Evolutionary conservation across 176 grass and related monocot species (phyloP).

Genomic region (Oryza brachyantha): DNA sequence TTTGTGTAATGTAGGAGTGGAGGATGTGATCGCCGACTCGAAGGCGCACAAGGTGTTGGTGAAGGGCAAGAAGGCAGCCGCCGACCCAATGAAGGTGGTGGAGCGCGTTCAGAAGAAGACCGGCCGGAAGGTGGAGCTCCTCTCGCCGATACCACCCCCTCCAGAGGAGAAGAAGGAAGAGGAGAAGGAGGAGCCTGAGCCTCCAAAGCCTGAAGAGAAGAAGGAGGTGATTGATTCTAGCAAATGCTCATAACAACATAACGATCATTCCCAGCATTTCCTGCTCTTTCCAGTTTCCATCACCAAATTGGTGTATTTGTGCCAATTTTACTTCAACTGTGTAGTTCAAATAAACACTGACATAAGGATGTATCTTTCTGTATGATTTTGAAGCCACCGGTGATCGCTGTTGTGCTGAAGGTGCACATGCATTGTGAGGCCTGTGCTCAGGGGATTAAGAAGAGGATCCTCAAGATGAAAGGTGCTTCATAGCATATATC

Average conservation of each 20-base stretch:
- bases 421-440: slow-evolving; percentile 89
- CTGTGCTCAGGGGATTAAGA: slow-evolving; percentile 71
- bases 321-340: not conserved
- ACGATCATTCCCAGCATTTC: not conserved
- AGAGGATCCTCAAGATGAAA: slow-evolving; percentile 89
- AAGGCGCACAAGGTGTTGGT: slow-evolving; percentile 77
- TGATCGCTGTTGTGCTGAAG: slow-evolving; percentile 67
- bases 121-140: slow-evolving; percentile 76
- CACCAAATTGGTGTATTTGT: not conserved
- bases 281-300: not conserved
- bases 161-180: slow-evolving; percentile 64
- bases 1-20: slow-evolving; percentile 58
- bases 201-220: slow-evolving; percentile 47
- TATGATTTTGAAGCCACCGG: slow-evolving; percentile 42
- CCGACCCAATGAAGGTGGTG: slow-evolving; percentile 88
- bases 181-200: slow-evolving; percentile 46
- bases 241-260: not conserved
- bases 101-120: slow-evolving; percentile 91
- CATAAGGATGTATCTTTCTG: not conserved
- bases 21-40: slow-evolving; percentile 68
- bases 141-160: slow-evolving; percentile 52
- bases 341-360: slow-evolving; percentile 17
- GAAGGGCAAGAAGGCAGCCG: slow-evolving; percentile 87
- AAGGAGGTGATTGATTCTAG: slow-evolving; percentile 36
- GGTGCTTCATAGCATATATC: slow-evolving; percentile 32